Base-by-base conservation (phyloP, 257 asterid species). In the Penstemon barbatus region DNA sequence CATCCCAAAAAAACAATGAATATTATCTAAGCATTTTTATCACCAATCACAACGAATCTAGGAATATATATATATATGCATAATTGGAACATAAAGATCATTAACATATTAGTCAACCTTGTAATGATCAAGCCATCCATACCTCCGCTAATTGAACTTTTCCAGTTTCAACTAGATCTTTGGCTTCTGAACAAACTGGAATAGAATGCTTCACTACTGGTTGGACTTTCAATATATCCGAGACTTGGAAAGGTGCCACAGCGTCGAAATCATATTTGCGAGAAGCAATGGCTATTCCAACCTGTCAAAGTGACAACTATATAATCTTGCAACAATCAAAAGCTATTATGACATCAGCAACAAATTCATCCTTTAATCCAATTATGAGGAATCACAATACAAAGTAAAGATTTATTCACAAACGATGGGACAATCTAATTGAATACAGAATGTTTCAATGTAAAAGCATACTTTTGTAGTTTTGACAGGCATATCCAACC, bases 121-220 rank as follows among this genome's bases (percentile, higher is more conserved):
- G 0, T 36, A 10, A 10, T 25, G 37, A 49, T 4, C 40, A 73
- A 56, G 60, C 44, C n/a, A 48, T 37, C 3, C 68, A 48, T 82
- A 91, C 98, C 97, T 94, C 97, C 15, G 97, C 97, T 77, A 94
- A 80, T 61, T 94, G 98, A 77, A 80, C 84, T 82, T 94, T 94
- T 71, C 97, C 99, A 39, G 97, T 81, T 80, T 94, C 99, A 64
- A 91, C 88, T 49, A 94, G 90, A 78, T 87, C 91, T 85, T 83
- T 87, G 61, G 98, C 96, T 80, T 89, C 95, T 58, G 98, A 83
- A 69, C 96, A 87, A 48, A 89, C 75, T 52, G 96, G 97, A 76
- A 94, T 87, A 11, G 96, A 93, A 80, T 91, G 97, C 79, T 94
- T 94, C 67, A 91, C 91, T 18, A 94, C 96, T 38, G 99, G 97